A percentile compares a stretch with the other conserved stretches of the same genome.
These are phyloP conservation scores for Annulohypoxylon maeteangense DNA, from an alignment of 495 filamentous ascomycete genomes.

Conservation along the genomic window DNA sequence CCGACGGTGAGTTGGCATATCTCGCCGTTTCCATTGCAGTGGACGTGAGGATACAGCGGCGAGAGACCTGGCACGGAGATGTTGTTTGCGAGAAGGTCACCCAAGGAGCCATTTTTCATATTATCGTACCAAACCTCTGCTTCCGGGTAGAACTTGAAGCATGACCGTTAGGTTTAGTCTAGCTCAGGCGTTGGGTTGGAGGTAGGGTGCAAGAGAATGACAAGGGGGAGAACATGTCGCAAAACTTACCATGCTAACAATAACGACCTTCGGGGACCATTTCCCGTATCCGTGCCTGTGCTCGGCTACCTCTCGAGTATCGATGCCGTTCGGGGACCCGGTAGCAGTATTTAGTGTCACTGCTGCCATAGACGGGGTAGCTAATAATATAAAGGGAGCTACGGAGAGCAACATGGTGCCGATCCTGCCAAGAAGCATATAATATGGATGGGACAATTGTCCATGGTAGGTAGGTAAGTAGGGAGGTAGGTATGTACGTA, in stretches of 20 bases:
- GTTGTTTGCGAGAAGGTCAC: slow-evolving; percentile 69
- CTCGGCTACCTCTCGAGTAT: neutral
- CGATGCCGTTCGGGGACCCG: neutral
- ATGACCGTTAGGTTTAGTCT: neutral
- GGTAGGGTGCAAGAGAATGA: neutral
- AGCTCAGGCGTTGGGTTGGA: neutral
- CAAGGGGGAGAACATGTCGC: neutral
- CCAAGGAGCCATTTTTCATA: slow-evolving; percentile 55
- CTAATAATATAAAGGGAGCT: neutral
- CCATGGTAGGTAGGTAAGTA: too few relatives aligned
- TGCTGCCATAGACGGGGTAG: neutral
- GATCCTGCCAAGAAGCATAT: neutral
- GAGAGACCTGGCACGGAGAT: slow-evolving; percentile 75
- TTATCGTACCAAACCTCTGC: slow-evolving; percentile 73
- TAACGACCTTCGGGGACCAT: slow-evolving; percentile 73
- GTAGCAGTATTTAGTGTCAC: neutral
- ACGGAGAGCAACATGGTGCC: slow-evolving; percentile 13
- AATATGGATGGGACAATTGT: neutral
- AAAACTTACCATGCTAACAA: slow-evolving; percentile 72
- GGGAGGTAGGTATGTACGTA: neutral
- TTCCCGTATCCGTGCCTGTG: slow-evolving; percentile 36
- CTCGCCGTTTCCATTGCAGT: slow-evolving; percentile 67
- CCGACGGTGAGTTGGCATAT: slow-evolving; percentile 71
- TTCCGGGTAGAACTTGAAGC: slow-evolving; percentile 70
- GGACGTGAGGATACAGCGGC: slow-evolving; percentile 70